phyloP scores from a whole-genome alignment of 495 filamentous ascomycete genomes.

The Penicillium pancosmium region DNA sequence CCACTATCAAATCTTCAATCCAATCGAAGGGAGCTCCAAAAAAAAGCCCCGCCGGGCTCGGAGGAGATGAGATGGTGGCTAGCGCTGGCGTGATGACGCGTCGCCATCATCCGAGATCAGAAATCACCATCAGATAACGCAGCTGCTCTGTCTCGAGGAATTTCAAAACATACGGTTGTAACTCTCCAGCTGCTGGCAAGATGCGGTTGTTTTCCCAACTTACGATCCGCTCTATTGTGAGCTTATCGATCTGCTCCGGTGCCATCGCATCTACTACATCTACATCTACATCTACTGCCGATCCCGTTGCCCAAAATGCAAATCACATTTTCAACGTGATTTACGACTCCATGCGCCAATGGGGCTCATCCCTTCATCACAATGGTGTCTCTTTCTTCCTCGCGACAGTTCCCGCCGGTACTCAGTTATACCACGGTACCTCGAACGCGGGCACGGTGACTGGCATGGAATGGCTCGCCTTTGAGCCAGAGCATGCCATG shows the following conservation, averaged over 20 bases:
- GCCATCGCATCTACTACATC: background rate
- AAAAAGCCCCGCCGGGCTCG: background rate
- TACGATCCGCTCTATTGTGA: constrained; percentile 13
- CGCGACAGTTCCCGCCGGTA: constrained; percentile 57
- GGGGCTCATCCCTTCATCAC: constrained; percentile 68
- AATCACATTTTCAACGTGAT: constrained; percentile 69
- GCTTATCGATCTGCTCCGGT: constrained; percentile 10
- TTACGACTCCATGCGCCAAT: constrained; percentile 69
- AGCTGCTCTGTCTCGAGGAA: background rate
- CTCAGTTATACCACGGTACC: constrained; percentile 66
- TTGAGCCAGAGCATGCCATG: constrained; percentile 69
- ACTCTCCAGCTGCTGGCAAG: background rate
- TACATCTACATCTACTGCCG: constrained; percentile 2
- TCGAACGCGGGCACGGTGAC: constrained; percentile 37
- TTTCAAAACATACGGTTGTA: background rate
- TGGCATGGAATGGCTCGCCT: constrained; percentile 68
- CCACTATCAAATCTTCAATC: background rate
- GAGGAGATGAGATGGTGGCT: constrained; percentile 11
- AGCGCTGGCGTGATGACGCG: constrained; percentile 19
- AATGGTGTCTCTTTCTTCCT: constrained; percentile 71
- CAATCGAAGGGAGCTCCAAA: background rate
- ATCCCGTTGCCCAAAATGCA: constrained; percentile 39
- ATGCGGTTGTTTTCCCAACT: constrained; percentile 19
- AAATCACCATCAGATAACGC: constrained; percentile 10
- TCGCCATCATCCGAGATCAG: constrained; percentile 10